These are phyloP conservation scores for Mucor piriformis DNA, from an alignment of 371 early-diverging fungal genomes.

Conservation along the genomic window DNA sequence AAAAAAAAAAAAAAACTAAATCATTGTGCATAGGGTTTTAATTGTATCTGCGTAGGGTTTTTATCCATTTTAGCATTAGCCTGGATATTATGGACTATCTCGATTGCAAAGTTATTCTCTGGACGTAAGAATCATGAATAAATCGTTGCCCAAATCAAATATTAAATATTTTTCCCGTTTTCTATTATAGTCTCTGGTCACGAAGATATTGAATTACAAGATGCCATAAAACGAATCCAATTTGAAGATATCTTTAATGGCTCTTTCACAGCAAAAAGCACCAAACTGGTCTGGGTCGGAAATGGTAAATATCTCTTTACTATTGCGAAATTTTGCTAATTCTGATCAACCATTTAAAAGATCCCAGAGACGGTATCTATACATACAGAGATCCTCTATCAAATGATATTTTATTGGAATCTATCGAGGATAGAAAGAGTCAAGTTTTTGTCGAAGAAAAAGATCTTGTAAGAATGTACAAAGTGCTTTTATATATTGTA, in stretches of 20 bases:
- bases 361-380: slow-evolving; percentile 51
- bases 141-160: background rate
- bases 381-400: slow-evolving; percentile 45
- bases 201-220: background rate
- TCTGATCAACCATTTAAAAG: slow-evolving; percentile 1
- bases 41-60: slow-evolving; percentile 29
- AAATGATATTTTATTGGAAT: slow-evolving; percentile 51
- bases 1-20: background rate
- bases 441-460: slow-evolving; percentile 37
- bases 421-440: slow-evolving; percentile 33
- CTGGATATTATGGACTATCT: slow-evolving; percentile 33
- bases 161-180: background rate
- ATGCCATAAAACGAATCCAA: slow-evolving; percentile 16
- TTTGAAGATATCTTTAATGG: slow-evolving; percentile 56
- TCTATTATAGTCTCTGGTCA: background rate
- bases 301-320: slow-evolving; percentile 39
- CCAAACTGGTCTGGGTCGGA: slow-evolving; percentile 55
- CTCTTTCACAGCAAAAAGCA: slow-evolving; percentile 46
- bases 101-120: slow-evolving; percentile 20
- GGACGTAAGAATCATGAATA: slow-evolving; percentile 7
- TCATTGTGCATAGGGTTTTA: slow-evolving; percentile 9
- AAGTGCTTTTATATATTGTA: slow-evolving; percentile 15
- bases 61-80: slow-evolving; percentile 24
- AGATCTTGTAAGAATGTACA: slow-evolving; percentile 31
- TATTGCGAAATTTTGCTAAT: background rate